phyloP scores from a whole-genome alignment of 2,329 filamentous ascomycete genomes.

The Aspergillus texensis region DNA sequence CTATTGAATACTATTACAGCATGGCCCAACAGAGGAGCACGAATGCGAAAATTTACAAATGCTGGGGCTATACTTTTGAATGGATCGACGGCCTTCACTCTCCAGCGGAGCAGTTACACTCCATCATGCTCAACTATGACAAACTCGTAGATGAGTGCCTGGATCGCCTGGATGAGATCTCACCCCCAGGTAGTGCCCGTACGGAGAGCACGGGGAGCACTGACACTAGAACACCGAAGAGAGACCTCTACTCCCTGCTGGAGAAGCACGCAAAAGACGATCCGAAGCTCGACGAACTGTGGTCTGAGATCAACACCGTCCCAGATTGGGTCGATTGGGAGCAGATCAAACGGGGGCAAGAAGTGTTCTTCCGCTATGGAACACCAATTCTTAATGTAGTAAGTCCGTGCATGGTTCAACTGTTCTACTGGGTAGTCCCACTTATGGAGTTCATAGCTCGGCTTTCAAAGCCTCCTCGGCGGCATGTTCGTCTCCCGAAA shows the following conservation, averaged over 20 bases:
- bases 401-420: slow-evolving; percentile 14
- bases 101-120: slow-evolving; percentile 60
- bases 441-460: slow-evolving; percentile 24
- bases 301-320: slow-evolving; percentile 67
- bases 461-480: slow-evolving; percentile 34
- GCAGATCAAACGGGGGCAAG: slow-evolving; percentile 72
- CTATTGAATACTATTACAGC: background rate
- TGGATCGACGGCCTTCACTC: slow-evolving; percentile 66
- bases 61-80: slow-evolving; percentile 70
- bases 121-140: slow-evolving; percentile 69
- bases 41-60: slow-evolving; percentile 23
- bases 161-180: slow-evolving; percentile 64
- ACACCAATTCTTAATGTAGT: slow-evolving; percentile 63
- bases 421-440: background rate
- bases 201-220: background rate
- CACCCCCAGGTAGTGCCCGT: slow-evolving; percentile 42
- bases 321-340: slow-evolving; percentile 79
- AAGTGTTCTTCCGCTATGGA: slow-evolving; percentile 77
- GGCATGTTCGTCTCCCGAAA: slow-evolving; percentile 26
- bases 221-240: slow-evolving; percentile 33
- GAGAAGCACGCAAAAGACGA: slow-evolving; percentile 61
- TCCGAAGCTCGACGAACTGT: slow-evolving; percentile 60
- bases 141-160: slow-evolving; percentile 67
- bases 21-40: background rate
- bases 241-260: slow-evolving; percentile 68